Percentiles rank a stretch among this genome's conserved stretches.
These are phyloP conservation scores for Talaromyces atroroseus DNA, from an alignment of 2,329 filamentous ascomycete species.

Conservation along the genomic window DNA sequence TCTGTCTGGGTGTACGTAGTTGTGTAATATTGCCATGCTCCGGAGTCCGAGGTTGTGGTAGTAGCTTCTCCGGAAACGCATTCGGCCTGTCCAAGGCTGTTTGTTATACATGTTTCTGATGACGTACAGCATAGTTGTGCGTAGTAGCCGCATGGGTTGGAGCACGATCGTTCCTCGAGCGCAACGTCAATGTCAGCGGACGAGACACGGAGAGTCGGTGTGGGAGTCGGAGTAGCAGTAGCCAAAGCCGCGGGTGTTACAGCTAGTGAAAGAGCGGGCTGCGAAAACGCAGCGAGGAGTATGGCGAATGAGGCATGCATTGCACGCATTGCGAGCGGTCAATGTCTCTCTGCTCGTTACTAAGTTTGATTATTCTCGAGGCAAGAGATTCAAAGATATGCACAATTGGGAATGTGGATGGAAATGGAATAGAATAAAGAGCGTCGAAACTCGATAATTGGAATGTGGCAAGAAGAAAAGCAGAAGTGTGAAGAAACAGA, in stretches of 20 bases:
- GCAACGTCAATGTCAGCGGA: constrained; percentile 16
- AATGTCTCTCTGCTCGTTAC: not conserved
- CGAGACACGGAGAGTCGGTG: not conserved
- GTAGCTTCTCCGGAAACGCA: constrained; percentile 31
- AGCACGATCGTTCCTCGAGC: constrained; percentile 35
- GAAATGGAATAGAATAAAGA: not conserved
- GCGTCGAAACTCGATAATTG: constrained; percentile 1
- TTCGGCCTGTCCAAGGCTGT: constrained; percentile 44
- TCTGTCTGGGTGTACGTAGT: constrained; percentile 54
- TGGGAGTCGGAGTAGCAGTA: not conserved
- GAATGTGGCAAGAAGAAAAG: constrained; percentile 3
- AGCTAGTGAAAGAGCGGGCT: constrained; percentile 20
- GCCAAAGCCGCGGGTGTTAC: constrained; percentile 6
- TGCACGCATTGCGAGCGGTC: constrained; percentile 9
- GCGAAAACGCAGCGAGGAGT: constrained; percentile 21
- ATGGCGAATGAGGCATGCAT: constrained; percentile 25
- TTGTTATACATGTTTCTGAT: constrained; percentile 46
- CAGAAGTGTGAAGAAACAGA: not conserved
- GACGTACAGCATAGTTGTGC: constrained; percentile 47
- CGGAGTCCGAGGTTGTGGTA: constrained; percentile 22
- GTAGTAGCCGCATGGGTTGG: constrained; percentile 49
- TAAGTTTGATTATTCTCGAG: not conserved
- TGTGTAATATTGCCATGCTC: constrained; percentile 54
- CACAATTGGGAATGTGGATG: not conserved
- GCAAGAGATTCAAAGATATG: not conserved